Conservation (phyloP, 1,139 yeast species). For the Nakaseomyces uthaithaninus region DNA sequence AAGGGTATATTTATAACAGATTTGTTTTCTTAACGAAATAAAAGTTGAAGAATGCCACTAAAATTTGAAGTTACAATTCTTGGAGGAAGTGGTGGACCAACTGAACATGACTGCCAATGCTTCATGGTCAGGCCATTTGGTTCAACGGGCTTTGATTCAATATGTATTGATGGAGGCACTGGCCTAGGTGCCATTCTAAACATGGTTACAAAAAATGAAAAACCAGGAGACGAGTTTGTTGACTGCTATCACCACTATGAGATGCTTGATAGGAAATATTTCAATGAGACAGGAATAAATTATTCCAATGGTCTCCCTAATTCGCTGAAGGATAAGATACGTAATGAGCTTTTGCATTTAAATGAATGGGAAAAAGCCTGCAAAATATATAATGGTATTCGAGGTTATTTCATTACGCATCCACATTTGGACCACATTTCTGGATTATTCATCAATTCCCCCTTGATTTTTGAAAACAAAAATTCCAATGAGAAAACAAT, state of each 20-base stretch:
- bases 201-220: conserved; percentile 5
- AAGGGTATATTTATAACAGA: too few species aligned
- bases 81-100: conserved; percentile 77
- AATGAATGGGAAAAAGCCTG: conserved; percentile 11
- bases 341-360: not conserved
- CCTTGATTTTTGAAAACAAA: conserved; percentile 38
- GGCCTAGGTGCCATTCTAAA: conserved; percentile 43
- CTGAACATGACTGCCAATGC: conserved; percentile 59
- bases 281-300: conserved; percentile 9
- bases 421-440: conserved; percentile 77
- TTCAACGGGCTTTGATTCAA: conserved; percentile 35
- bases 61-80: conserved; percentile 48
- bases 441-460: conserved; percentile 64
- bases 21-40: too few species aligned
- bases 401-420: conserved; percentile 59
- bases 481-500: conserved; percentile 35
- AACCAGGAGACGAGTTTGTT: not conserved
- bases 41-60: too few species aligned
- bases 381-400: conserved; percentile 20
- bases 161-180: conserved; percentile 75
- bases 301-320: conserved; percentile 14
- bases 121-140: conserved; percentile 52
- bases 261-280: conserved; percentile 14
- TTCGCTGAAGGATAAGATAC: conserved; percentile 5
- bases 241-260: conserved; percentile 13